These are phyloP conservation scores for Nannizzia gypsea DNA, from an alignment of 2,329 filamentous ascomycete genomes.

Conservation along the genomic window DNA sequence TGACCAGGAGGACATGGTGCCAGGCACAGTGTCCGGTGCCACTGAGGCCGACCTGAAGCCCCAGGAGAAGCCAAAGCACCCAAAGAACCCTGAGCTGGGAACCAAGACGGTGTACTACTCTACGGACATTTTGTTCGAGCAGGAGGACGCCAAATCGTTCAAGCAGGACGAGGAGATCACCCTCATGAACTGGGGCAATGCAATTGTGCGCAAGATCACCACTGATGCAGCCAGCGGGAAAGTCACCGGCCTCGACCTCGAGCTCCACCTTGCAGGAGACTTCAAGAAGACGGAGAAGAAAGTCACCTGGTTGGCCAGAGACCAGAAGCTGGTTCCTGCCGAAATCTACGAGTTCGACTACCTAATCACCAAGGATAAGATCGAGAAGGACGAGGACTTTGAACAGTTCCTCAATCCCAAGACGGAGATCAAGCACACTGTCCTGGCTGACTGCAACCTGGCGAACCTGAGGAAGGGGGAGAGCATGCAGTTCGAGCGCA, in stretches of 20 bases:
- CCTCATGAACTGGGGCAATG: constrained; percentile 59
- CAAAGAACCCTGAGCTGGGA: constrained; percentile 23
- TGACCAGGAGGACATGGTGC: constrained; percentile 18
- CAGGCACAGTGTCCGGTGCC: constrained; percentile 41
- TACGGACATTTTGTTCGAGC: constrained; percentile 21
- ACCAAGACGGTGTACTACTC: constrained; percentile 24
- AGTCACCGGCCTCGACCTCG: constrained; percentile 61
- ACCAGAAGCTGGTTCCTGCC: constrained; percentile 66
- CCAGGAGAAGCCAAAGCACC: constrained; percentile 28
- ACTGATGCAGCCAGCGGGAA: constrained; percentile 38
- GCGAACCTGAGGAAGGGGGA: constrained; percentile 68
- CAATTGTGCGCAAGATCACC: constrained; percentile 39
- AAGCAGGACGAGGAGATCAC: constrained; percentile 24
- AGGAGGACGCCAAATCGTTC: constrained; percentile 24
- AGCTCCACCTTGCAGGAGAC: constrained; percentile 84
- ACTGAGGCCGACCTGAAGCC: constrained; percentile 36
- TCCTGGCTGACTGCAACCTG: constrained; percentile 71
- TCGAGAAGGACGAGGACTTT: constrained; percentile 75
- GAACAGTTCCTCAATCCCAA: constrained; percentile 70
- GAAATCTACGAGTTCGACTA: constrained; percentile 93
- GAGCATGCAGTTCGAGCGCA: constrained; percentile 89
- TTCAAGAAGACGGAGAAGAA: constrained; percentile 96
- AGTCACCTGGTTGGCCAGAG: constrained; percentile 77
- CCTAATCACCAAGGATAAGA: constrained; percentile 86
- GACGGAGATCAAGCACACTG: constrained; percentile 63